These are phyloP conservation scores for Fusarium temperatum DNA, from an alignment of 2,329 filamentous ascomycete genomes.

Conservation along the genomic window DNA sequence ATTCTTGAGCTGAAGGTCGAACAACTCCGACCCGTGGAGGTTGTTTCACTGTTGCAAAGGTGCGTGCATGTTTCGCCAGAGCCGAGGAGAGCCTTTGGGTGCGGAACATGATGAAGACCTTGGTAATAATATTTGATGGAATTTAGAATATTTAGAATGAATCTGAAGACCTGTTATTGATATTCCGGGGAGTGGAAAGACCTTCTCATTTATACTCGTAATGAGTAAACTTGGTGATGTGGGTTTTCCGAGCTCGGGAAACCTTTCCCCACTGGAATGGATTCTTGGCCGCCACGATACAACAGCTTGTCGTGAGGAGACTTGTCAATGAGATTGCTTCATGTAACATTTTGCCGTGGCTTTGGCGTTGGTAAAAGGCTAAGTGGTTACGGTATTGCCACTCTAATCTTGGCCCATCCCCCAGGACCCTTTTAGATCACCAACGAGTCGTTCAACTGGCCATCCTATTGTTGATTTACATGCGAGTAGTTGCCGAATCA, in stretches of 20 bases:
- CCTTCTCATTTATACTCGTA: conserved; percentile 30
- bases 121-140: too few relatives aligned
- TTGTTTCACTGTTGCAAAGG: conserved; percentile 12
- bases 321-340: neutral
- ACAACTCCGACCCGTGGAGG: conserved; percentile 32
- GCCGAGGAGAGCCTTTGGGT: conserved; percentile 1
- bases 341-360: fast-evolving
- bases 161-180: neutral
- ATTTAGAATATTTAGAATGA: fast-evolving
- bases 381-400: fast-evolving
- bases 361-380: neutral
- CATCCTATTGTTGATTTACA: conserved; percentile 50
- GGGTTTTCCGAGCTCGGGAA: conserved; percentile 42
- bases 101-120: conserved; percentile 14
- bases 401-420: neutral
- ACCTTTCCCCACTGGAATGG: conserved; percentile 24
- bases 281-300: neutral
- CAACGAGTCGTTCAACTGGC: conserved; percentile 50
- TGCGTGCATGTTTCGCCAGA: conserved; percentile 1
- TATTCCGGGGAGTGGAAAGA: neutral
- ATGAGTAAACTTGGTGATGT: neutral
- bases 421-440: conserved; percentile 45
- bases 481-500: conserved; percentile 45
- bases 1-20: conserved; percentile 53
- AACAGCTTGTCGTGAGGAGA: neutral